Evolutionary conservation across 768 basidiomycete genomes (phyloP).

Genomic region (Hydnum rufescens): DNA sequence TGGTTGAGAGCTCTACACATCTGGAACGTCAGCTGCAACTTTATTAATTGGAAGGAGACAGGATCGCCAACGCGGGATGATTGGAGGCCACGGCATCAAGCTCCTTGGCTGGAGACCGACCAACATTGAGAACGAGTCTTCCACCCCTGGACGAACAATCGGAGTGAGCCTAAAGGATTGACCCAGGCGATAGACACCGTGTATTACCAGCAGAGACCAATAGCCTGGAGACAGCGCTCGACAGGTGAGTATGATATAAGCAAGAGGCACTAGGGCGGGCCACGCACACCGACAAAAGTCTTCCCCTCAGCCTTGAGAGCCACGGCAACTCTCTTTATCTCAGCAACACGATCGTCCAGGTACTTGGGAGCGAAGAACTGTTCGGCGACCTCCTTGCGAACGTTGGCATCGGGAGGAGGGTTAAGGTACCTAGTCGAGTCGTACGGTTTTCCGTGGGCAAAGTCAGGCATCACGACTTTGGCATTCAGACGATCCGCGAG

Average conservation of each 20-base stretch:
- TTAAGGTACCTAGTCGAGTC: not conserved
- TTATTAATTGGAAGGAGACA: not conserved
- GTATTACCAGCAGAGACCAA: slow-evolving; percentile 1
- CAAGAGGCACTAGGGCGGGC: not conserved
- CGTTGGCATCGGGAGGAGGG: not conserved
- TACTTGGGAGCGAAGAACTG: not conserved
- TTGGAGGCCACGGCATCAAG: not conserved
- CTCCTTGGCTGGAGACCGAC: not conserved
- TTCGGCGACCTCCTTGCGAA: not conserved
- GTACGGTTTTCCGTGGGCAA: not conserved
- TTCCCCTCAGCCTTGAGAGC: not conserved
- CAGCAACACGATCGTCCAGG: not conserved
- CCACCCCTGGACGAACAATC: not conserved
- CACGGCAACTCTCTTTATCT: not conserved
- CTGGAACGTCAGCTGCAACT: not conserved
- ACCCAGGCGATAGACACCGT: not conserved
- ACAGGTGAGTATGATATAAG: not conserved
- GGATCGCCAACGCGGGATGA: not conserved
- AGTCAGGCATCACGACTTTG: not conserved
- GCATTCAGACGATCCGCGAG: not conserved
- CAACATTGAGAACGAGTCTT: not conserved
- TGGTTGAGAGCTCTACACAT: not conserved
- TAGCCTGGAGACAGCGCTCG: not conserved
- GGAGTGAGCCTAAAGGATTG: not conserved
- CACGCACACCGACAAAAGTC: not conserved